A percentile compares a stretch with the other conserved stretches of the same genome.
These are phyloP conservation scores for Agaricus subrufescens DNA, from an alignment of 768 basidiomycete species.

Conservation along the genomic window DNA sequence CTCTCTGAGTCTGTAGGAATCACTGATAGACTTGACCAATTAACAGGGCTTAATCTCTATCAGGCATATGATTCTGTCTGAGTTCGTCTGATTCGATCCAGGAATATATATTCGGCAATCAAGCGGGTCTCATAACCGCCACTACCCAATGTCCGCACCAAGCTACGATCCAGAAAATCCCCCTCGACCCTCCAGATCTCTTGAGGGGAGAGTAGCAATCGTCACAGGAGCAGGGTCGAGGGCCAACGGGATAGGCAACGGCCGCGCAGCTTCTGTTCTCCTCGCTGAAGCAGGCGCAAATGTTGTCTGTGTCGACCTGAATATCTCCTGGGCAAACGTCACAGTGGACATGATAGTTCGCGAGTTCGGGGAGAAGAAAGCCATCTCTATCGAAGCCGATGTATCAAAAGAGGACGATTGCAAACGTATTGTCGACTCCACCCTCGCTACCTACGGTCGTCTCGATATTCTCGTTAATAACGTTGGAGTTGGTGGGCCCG, in stretches of 20 bases:
- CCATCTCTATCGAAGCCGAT: conserved; percentile 29
- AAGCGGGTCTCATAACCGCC: not conserved
- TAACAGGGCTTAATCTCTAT: too few relatives aligned
- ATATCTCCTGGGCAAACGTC: conserved; percentile 28
- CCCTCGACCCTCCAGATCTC: conserved; percentile 28
- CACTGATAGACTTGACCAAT: too few relatives aligned
- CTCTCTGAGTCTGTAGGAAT: too few relatives aligned
- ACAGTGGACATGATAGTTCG: conserved; percentile 34
- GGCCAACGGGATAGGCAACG: conserved; percentile 36
- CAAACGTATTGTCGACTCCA: conserved; percentile 28
- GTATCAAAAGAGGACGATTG: conserved; percentile 31
- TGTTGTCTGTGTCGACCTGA: conserved; percentile 33
- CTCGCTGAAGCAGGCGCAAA: conserved; percentile 35
- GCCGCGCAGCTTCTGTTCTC: conserved; percentile 35
- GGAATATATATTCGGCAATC: not conserved
- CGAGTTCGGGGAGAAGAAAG: conserved; percentile 30
- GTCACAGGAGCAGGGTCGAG: conserved; percentile 39
- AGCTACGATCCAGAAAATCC: conserved; percentile 20
- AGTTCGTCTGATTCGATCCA: too few relatives aligned
- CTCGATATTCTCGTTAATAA: conserved; percentile 40
- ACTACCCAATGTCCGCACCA: conserved; percentile 6
- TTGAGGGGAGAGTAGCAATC: conserved; percentile 31
- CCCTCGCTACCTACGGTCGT: conserved; percentile 30
- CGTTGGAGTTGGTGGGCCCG: conserved; percentile 34
- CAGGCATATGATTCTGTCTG: too few relatives aligned